phyloP scores from a whole-genome alignment of 768 basidiomycete species.

The Rhizopogon vulgaris region DNA sequence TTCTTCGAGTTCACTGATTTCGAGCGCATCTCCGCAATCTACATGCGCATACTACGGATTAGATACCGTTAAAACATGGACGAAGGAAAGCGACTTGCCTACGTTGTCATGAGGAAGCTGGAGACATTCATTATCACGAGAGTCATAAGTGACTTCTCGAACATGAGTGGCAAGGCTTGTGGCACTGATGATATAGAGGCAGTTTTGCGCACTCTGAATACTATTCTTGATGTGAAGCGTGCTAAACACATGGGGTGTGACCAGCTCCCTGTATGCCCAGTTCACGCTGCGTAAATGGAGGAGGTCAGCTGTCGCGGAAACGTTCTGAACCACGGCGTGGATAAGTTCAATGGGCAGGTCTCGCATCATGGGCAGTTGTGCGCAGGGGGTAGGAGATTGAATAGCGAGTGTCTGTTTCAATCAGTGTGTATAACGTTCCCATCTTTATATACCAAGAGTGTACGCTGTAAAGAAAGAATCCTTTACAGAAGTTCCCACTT shows the following conservation, averaged over 20 bases:
- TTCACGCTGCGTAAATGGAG: constrained; percentile 22
- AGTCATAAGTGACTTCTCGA: constrained; percentile 22
- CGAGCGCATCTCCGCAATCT: constrained; percentile 20
- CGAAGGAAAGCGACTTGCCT: constrained; percentile 8
- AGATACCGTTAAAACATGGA: neutral
- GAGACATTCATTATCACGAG: constrained; percentile 19
- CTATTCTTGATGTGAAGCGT: constrained; percentile 18
- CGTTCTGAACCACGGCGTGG: constrained; percentile 18
- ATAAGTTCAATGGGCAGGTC: constrained; percentile 22
- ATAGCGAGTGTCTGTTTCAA: neutral
- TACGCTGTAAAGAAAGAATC: neutral
- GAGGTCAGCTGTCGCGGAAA: constrained; percentile 19
- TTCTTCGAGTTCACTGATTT: constrained; percentile 26
- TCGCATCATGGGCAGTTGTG: constrained; percentile 10
- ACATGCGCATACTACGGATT: neutral
- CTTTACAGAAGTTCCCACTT: neutral
- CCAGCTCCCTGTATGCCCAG: constrained; percentile 17
- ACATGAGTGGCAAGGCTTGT: constrained; percentile 18
- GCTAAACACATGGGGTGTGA: constrained; percentile 18
- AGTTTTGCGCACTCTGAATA: constrained; percentile 18
- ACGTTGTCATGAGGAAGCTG: constrained; percentile 13
- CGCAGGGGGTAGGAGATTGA: neutral
- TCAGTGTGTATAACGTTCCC: neutral
- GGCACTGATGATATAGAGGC: constrained; percentile 14
- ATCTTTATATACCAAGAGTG: neutral